Base-by-base conservation (phyloP, 2,329 filamentous ascomycete species). In the Cladosporium oxysporum region DNA sequence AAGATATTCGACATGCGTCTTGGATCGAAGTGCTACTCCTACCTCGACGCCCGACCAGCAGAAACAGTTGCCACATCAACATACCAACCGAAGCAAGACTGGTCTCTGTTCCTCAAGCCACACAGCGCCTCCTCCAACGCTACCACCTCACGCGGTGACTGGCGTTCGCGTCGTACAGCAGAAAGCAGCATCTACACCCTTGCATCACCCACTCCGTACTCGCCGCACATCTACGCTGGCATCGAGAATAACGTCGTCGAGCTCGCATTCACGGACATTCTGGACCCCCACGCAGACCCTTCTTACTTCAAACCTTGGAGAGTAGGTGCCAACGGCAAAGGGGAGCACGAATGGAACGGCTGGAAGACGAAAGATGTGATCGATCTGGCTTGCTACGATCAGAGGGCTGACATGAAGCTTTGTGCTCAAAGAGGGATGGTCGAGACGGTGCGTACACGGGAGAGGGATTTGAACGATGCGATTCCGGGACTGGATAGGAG, bases 1-100 rank as follows among this genome's bases (percentile, higher is more conserved):
- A 89, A 89, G 70, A 78, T 88, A 5, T 90, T 88, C 69, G 87
- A 90, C 70, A 73, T 90, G 52, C 85, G 87, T 28, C 79, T 87
- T 71, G 74, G 74, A 10, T 69, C 72, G 1, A 74, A 73, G 57
- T 70, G 70, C 65, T 76, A 76, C 67, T 69, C 64, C 64, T 74
- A 74, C 58, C 69, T 77, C 23, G 69, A 77, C n/a, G 62, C 67
- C 7, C 50, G 60, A 14, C 26, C 53, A 11, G 16, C 31, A 5
- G 37, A 37, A 7, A 66, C 58, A 55, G 16, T 18, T n/a, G 21
- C 60, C 35, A 65, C 10, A 1, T 26, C 47, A 12, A 23, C 57
- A 26, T 12, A 31, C 16, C 31, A 31, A 23, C 26, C 61, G 26
- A 18, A 21, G 5, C 61, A 37, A 16, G 71, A 75, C 62, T 84